These are phyloP conservation scores for Lentinula guzmanii DNA, from an alignment of 768 basidiomycete genomes.

Conservation along the genomic window DNA sequence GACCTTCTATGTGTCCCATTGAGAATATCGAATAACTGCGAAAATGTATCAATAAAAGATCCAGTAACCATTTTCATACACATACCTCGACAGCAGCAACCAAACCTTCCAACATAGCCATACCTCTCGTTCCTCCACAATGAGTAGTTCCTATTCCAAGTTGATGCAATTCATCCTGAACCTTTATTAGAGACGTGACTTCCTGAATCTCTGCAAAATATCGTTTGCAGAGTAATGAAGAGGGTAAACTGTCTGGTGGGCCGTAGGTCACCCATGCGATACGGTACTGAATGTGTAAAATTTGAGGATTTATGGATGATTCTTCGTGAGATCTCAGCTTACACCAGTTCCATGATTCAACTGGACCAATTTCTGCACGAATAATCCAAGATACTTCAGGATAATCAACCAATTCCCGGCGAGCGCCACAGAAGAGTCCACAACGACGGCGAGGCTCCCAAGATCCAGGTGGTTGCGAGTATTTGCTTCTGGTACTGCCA, in stretches of 20 bases:
- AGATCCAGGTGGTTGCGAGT: neutral
- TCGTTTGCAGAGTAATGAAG: constrained; percentile 48
- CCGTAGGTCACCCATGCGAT: constrained; percentile 62
- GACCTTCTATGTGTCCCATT: constrained; percentile 9
- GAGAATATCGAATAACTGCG: constrained; percentile 36
- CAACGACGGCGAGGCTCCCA: neutral
- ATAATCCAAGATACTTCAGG: neutral
- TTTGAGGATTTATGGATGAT: neutral
- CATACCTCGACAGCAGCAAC: constrained; percentile 65
- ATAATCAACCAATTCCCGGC: neutral
- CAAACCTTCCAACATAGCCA: constrained; percentile 68
- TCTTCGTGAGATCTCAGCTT: neutral
- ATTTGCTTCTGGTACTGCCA: neutral
- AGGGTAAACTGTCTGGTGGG: constrained; percentile 46
- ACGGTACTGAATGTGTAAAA: constrained; percentile 9
- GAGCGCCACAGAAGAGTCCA: constrained; percentile 1
- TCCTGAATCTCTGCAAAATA: constrained; percentile 44
- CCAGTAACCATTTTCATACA: constrained; percentile 4
- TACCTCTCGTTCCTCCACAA: constrained; percentile 41
- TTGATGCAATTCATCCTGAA: constrained; percentile 30
- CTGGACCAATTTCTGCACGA: neutral
- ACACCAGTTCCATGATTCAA: neutral
- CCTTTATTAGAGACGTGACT: constrained; percentile 39
- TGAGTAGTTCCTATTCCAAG: constrained; percentile 55
- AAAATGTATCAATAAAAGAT: neutral